Evolutionary conservation across 768 basidiomycete genomes (phyloP).

Genomic region (Galerina sulciceps): DNA sequence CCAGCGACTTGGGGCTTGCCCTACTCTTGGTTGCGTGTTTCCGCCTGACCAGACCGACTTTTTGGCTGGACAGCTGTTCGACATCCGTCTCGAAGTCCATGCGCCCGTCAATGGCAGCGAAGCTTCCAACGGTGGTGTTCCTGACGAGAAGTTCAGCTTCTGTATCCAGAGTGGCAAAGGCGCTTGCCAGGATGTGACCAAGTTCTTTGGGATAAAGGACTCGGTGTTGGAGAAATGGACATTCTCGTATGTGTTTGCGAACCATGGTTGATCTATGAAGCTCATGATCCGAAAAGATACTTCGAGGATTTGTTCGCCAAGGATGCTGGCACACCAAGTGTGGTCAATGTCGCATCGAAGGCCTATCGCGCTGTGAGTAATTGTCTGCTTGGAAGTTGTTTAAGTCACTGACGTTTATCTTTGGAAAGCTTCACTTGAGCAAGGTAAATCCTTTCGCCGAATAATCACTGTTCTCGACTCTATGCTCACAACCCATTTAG

Average conservation of each 20-base stretch:
- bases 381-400: not conserved
- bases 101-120: slow-evolving; percentile 46
- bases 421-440: slow-evolving; percentile 29
- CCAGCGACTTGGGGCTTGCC: slow-evolving; percentile 44
- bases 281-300: slow-evolving; percentile 29
- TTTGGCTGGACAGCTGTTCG: slow-evolving; percentile 45
- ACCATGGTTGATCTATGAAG: not conserved
- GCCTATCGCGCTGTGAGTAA: slow-evolving; percentile 42
- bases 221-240: slow-evolving; percentile 41
- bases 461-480: not conserved
- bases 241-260: slow-evolving; percentile 35
- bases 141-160: slow-evolving; percentile 43
- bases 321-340: slow-evolving; percentile 34
- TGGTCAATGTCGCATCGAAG: slow-evolving; percentile 47
- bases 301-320: slow-evolving; percentile 48
- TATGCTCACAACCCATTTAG: slow-evolving; percentile 17
- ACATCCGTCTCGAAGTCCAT: slow-evolving; percentile 46
- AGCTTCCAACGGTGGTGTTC: slow-evolving; percentile 35
- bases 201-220: slow-evolving; percentile 37
- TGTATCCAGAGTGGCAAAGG: slow-evolving; percentile 39
- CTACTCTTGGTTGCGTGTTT: slow-evolving; percentile 44
- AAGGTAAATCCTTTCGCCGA: slow-evolving; percentile 20
- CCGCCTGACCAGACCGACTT: slow-evolving; percentile 50
- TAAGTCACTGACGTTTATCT: not conserved
- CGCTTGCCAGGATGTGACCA: slow-evolving; percentile 35